These are phyloP conservation scores for Boechera retrofracta DNA, from an alignment of 345 rosid species.

Conservation along the genomic window DNA sequence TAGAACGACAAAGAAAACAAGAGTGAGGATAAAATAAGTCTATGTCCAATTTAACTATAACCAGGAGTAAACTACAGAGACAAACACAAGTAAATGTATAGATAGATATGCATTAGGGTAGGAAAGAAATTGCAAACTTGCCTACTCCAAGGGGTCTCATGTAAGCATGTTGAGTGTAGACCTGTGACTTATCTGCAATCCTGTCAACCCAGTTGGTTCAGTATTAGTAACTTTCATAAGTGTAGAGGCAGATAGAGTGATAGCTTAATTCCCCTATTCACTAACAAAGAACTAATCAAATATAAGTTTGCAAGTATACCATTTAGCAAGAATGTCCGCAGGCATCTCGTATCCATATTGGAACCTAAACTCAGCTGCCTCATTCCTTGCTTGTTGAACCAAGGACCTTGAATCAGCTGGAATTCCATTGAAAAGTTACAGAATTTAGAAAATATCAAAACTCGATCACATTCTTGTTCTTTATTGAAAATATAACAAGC, in stretches of 20 bases:
- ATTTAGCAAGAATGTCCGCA: conserved; percentile 84
- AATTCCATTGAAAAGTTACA: conserved; percentile 19
- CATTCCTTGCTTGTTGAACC: conserved; percentile 97
- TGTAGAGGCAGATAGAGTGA: conserved; percentile 4
- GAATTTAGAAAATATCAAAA: background rate
- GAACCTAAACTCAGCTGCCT: conserved; percentile 97
- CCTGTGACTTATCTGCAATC: conserved; percentile 98
- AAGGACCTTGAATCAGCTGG: conserved; percentile 99
- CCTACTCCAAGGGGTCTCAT: conserved; percentile 99
- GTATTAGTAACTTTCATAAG: conserved; percentile 9
- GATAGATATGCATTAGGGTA: background rate
- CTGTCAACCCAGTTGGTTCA: conserved; percentile 46
- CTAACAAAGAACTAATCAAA: background rate
- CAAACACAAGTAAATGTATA: background rate
- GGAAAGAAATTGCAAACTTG: conserved; percentile 46
- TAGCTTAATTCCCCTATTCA: background rate
- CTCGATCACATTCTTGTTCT: background rate
- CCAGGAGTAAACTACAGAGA: conserved; percentile 11
- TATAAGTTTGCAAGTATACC: conserved; percentile 35
- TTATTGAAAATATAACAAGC: background rate
- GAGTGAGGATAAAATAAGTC: background rate
- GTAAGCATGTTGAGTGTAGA: conserved; percentile 98
- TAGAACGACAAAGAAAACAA: conserved; percentile 25
- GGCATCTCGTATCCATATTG: conserved; percentile 99
- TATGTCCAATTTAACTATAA: background rate